These are phyloP conservation scores for Epichloe amarillans DNA, from an alignment of 2,329 filamentous ascomycete genomes.

Conservation along the genomic window DNA sequence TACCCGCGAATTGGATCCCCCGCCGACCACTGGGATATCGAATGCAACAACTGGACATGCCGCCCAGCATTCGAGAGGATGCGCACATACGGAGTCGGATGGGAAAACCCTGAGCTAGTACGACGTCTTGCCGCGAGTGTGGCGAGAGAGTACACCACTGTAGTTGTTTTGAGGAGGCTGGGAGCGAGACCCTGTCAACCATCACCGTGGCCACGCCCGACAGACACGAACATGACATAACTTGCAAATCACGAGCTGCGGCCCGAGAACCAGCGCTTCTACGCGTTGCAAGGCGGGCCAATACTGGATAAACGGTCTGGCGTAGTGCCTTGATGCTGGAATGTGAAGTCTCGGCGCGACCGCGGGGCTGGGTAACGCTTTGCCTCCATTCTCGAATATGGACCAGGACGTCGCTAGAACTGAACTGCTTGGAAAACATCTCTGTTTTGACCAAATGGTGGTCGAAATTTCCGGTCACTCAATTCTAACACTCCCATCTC, in stretches of 20 bases:
- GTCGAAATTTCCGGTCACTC: background rate
- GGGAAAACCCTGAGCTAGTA: too few relatives aligned
- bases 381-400: background rate
- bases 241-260: background rate
- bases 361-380: conserved; percentile 8
- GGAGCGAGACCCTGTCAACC: background rate
- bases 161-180: background rate
- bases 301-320: background rate
- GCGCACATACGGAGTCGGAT: too few relatives aligned
- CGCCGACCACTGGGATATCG: background rate
- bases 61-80: too few relatives aligned
- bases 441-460: background rate
- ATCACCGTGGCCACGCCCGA: background rate
- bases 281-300: background rate
- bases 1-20: background rate
- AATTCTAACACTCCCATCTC: background rate
- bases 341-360: conserved; percentile 11
- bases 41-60: background rate
- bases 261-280: background rate
- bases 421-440: background rate
- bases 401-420: background rate
- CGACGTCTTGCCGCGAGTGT: background rate
- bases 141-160: background rate
- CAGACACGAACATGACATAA: background rate
- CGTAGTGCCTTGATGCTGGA: conserved; percentile 11